Evolutionary conservation across 805 yeast species (phyloP).

Genomic region (Yarrowia osloensis): DNA sequence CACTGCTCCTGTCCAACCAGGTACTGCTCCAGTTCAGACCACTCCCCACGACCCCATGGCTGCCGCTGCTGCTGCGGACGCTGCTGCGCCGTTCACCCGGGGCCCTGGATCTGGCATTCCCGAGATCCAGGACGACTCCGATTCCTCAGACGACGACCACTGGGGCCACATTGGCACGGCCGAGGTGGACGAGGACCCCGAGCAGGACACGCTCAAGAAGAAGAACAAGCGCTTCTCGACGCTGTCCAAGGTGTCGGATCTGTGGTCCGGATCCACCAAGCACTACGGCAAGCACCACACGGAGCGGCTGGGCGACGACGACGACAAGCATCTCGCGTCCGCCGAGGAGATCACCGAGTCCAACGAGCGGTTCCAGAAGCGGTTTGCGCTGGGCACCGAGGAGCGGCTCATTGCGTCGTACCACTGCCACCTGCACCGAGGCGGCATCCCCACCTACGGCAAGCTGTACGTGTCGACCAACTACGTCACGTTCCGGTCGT

Average conservation of each 20-base stretch:
- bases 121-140: conserved; percentile 22
- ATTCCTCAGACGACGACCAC: conserved; percentile 31
- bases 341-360: conserved; percentile 50
- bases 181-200: conserved; percentile 26
- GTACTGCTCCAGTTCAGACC: not conserved
- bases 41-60: not conserved
- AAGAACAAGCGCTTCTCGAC: conserved; percentile 1
- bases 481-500: conserved; percentile 76
- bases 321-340: conserved; percentile 54
- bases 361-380: conserved; percentile 59
- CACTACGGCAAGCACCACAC: conserved; percentile 28
- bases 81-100: not conserved
- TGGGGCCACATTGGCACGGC: conserved; percentile 29
- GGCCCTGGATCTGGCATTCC: conserved; percentile 1
- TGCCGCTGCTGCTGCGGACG: not conserved
- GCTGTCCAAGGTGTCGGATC: conserved; percentile 6
- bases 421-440: conserved; percentile 65
- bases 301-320: conserved; percentile 37
- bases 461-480: conserved; percentile 70
- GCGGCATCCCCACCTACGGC: conserved; percentile 74
- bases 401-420: conserved; percentile 66
- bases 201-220: conserved; percentile 31
- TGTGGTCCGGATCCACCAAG: conserved; percentile 18
- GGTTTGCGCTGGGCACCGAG: conserved; percentile 61
- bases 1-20: not conserved